Evolutionary conservation across 2,329 filamentous ascomycete genomes (phyloP), one percentile per base, ranked within the genome.

Genomic region (Coniochaeta prunicola): DNA sequence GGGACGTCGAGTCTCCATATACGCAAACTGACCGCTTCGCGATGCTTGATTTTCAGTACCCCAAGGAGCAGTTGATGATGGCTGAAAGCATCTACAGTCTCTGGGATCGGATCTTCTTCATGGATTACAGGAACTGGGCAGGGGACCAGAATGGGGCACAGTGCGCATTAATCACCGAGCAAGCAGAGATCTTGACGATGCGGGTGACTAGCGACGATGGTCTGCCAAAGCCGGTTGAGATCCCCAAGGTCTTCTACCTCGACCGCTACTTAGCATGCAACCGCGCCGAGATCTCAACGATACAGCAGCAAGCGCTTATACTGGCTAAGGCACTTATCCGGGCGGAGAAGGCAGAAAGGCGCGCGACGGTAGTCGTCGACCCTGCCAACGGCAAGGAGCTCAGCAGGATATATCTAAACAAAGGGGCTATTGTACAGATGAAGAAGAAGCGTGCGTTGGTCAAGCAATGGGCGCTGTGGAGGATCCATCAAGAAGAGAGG

Each of bases 171-270:
- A 62, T 68, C 4, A 59, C 26, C 10, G 33, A 59, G 4, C 50
- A 63, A 30, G 57, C 64, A 2, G 62, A 65, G 2, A 60, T 68
- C 8, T 10, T 67, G n/a, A 64, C 63, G 1, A 62, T 63, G 34
- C 62, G 64, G 26, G 48, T 65, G 17, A 31, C 45, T 17, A 59
- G 55, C 13, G 59, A 61, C 7, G 58, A 62, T 2, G 57, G 45
- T 5, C 40, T 64, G 13, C 61, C 58, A 21, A 56, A 45, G 45
- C 45, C 56, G 9, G 42, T 67, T 17, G 61, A 67, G 1, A 62
- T 67, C 4, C 64, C 66, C 30, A 63, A 68, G 56, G 66, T 63
- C 1, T 62, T 67, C 4, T 66, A 65, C 40, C 50, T 67, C 8
- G 66, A 68, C 48, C 56, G 66, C 19, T 68, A 67, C 57, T 15